Evolutionary conservation across 768 basidiomycete genomes (phyloP).

Genomic region (Favolaschia claudopus): DNA sequence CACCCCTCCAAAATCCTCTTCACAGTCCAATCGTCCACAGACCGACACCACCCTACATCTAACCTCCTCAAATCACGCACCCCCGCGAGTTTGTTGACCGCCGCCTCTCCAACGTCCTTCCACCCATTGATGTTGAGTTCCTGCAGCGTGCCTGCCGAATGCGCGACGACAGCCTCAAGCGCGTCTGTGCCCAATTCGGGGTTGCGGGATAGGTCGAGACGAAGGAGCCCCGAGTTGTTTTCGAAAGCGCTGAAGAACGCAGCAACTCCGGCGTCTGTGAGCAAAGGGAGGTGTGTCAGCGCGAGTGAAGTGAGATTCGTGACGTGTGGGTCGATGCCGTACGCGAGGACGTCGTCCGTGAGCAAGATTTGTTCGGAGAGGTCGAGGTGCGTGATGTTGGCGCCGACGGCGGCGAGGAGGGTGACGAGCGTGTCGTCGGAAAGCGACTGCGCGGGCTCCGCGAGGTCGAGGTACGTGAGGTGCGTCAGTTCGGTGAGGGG

Average conservation of each 20-base stretch:
- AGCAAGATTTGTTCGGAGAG: conserved; percentile 75
- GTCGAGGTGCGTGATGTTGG: conserved; percentile 64
- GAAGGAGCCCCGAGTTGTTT: conserved; percentile 54
- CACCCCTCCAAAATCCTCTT: conserved; percentile 68
- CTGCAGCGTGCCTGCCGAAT: conserved; percentile 67
- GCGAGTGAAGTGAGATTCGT: conserved; percentile 57
- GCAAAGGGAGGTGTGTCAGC: conserved; percentile 61
- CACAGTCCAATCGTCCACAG: conserved; percentile 83
- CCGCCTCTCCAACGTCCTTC: conserved; percentile 64
- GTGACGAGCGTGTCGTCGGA: conserved; percentile 62
- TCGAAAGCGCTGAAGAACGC: conserved; percentile 71
- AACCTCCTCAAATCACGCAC: conserved; percentile 57
- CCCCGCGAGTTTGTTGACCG: conserved; percentile 44
- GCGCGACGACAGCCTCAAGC: conserved; percentile 67
- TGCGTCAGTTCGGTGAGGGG: conserved; percentile 57
- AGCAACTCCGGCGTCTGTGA: conserved; percentile 77
- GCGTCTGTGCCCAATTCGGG: conserved; percentile 58
- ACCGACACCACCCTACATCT: conserved; percentile 88
- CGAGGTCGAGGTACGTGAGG: conserved; percentile 73
- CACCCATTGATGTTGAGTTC: conserved; percentile 80
- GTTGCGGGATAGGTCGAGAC: conserved; percentile 72
- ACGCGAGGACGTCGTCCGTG: conserved; percentile 63
- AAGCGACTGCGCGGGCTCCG: conserved; percentile 62
- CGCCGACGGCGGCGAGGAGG: conserved; percentile 64
- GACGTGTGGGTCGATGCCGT: conserved; percentile 64